phyloP scores from a whole-genome alignment of 1,284 basidiomycete species.

The Phlebopus sp. region DNA sequence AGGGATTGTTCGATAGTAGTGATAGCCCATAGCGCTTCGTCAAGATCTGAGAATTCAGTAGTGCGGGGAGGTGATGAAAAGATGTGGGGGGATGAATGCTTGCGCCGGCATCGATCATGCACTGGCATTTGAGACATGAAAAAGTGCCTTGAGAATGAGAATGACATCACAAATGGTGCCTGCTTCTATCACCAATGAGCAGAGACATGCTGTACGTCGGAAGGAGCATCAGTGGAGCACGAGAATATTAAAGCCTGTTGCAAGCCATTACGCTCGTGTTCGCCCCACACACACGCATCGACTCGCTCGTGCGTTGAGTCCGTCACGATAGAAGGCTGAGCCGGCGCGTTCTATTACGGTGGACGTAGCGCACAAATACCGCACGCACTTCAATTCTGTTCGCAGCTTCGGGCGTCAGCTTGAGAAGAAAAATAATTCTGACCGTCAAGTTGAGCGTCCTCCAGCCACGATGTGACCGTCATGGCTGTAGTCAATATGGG shows the following conservation, averaged over 20 bases:
- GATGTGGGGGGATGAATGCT: neutral
- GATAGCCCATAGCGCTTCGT: conserved; percentile 30
- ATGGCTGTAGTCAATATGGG: no score
- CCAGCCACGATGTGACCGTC: no score
- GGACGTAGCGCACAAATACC: neutral
- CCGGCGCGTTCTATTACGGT: neutral
- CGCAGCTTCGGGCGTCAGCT: no score
- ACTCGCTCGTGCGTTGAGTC: neutral
- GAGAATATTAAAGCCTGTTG: no score
- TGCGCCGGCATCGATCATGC: neutral
- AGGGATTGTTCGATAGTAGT: conserved; percentile 45
- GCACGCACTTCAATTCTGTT: no score
- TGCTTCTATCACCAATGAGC: neutral
- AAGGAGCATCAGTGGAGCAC: neutral
- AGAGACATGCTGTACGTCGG: neutral
- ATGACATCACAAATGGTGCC: neutral
- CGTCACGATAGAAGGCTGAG: neutral
- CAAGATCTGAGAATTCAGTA: neutral
- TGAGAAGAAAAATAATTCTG: no score
- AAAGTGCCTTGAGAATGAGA: neutral
- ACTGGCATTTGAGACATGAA: neutral
- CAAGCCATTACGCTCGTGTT: neutral
- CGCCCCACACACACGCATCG: conserved; percentile 1
- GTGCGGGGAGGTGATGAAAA: neutral
- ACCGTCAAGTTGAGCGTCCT: no score